phyloP scores from a whole-genome alignment of 2,329 filamentous ascomycete genomes.

The Ampelomyces quisqualis region DNA sequence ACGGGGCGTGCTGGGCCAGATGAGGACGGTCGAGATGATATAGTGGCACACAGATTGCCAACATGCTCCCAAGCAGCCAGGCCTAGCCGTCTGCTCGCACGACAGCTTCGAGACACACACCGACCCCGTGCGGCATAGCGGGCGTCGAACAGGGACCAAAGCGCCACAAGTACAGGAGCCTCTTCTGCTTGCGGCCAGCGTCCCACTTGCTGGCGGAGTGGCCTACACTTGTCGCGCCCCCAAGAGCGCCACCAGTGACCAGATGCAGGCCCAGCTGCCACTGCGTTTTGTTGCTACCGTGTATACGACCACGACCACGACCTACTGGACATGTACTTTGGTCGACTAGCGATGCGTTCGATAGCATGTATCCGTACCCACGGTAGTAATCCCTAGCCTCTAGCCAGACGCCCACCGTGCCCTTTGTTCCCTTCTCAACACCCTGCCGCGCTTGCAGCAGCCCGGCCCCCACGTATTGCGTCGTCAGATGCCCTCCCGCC shows the following conservation, averaged over 20 bases:
- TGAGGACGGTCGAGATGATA: conserved; percentile 7
- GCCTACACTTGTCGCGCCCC: conserved; percentile 3
- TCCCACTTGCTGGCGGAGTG: conserved; percentile 2
- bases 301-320: too few relatives aligned
- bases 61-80: conserved; percentile 4
- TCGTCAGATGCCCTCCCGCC: neutral
- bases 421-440: neutral
- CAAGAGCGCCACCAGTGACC: conserved; percentile 5
- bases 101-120: conserved; percentile 10
- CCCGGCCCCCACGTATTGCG: neutral
- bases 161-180: conserved; percentile 4
- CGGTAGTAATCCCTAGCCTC: neutral
- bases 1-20: neutral
- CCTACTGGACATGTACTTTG: too few relatives aligned
- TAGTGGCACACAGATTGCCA: conserved; percentile 9
- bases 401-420: neutral
- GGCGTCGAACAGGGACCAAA: conserved; percentile 6
- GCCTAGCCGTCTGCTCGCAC: conserved; percentile 5
- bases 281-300: neutral
- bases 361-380: neutral
- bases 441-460: conserved; percentile 2
- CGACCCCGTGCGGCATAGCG: conserved; percentile 10
- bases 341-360: too few relatives aligned
- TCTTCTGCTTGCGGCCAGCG: conserved; percentile 8
- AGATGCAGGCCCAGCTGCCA: conserved; percentile 3